phyloP scores from a whole-genome alignment of 495 filamentous ascomycete genomes.

The Hypoxylon intermedium region DNA sequence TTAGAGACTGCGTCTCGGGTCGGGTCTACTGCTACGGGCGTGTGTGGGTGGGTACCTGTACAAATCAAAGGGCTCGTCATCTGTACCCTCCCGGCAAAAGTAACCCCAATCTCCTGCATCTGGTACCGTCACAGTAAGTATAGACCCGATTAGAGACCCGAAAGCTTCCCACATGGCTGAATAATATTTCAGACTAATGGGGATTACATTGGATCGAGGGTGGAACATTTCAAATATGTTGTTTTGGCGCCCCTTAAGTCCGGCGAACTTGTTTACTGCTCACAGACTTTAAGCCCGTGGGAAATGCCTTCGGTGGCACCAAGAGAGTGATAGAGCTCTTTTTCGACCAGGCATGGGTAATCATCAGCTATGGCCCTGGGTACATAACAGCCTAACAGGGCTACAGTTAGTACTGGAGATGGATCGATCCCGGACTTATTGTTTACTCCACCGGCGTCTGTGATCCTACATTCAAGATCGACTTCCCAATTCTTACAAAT shows the following conservation, averaged over 20 bases:
- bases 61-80: not conserved
- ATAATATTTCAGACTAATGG: conserved; percentile 27
- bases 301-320: too few species aligned
- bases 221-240: conserved; percentile 24
- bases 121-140: conserved; percentile 34
- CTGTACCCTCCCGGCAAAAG: not conserved
- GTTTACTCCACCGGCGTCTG: conserved; percentile 12
- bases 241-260: conserved; percentile 29
- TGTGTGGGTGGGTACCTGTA: conserved; percentile 23
- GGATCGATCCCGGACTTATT: conserved; percentile 20
- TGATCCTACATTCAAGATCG: conserved; percentile 11
- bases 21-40: conserved; percentile 29
- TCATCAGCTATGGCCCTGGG: not conserved
- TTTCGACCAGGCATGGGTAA: too few species aligned
- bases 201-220: conserved; percentile 16
- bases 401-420: conserved; percentile 5
- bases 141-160: conserved; percentile 19
- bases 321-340: too few species aligned
- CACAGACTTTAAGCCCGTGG: too few species aligned
- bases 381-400: too few species aligned
- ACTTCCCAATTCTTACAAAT: conserved; percentile 7
- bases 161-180: conserved; percentile 21
- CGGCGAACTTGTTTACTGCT: too few species aligned
- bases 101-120: not conserved
- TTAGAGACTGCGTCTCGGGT: conserved; percentile 33